Conservation (phyloP, 176 grass and related monocot species). For the Musa itinerans region DNA sequence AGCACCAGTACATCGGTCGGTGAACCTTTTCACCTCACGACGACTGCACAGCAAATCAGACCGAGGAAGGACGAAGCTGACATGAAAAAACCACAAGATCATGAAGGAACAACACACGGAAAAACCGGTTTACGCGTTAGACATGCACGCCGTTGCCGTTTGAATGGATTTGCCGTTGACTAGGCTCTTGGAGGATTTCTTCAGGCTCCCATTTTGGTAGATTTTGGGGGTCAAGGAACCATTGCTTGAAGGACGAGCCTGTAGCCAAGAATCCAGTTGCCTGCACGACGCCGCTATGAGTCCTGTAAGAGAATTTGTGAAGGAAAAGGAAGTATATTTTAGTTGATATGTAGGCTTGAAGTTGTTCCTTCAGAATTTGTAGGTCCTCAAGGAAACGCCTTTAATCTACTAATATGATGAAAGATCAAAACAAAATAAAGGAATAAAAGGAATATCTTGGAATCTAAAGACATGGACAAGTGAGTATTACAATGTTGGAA, state of each 20-base stretch:
- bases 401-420: no score
- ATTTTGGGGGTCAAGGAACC: slow-evolving; percentile 15
- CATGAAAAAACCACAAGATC: no score
- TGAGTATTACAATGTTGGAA: no score
- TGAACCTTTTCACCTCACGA: no score
- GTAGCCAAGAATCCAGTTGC: slow-evolving; percentile 44
- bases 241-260: slow-evolving; percentile 15
- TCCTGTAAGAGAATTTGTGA: slow-evolving; percentile 33
- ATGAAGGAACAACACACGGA: no score
- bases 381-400: not conserved
- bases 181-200: slow-evolving; percentile 45
- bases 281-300: slow-evolving; percentile 60
- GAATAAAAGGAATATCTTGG: no score
- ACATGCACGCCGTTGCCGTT: slow-evolving; percentile 64
- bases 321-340: not conserved
- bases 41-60: no score
- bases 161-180: slow-evolving; percentile 51
- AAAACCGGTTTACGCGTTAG: slow-evolving; percentile 9
- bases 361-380: not conserved
- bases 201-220: slow-evolving; percentile 44
- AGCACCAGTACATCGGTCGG: no score
- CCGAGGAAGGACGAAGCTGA: no score
- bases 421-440: no score
- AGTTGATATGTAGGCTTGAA: slow-evolving; percentile 11
- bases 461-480: no score